Base-by-base conservation (phyloP, 768 basidiomycete genomes). In the Porphyrellus cyaneotinctus region DNA sequence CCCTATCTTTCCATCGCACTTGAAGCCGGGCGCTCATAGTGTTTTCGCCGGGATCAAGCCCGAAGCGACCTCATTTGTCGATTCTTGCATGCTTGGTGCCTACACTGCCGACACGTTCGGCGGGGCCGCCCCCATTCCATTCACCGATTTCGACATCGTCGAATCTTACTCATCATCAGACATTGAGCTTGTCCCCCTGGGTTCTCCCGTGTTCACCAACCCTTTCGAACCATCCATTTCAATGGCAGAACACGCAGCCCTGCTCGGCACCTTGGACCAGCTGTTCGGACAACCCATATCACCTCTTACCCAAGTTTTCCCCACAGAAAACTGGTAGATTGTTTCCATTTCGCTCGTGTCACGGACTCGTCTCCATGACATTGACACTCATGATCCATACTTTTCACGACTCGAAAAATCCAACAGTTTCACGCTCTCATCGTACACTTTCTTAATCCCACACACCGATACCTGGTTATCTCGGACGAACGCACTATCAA, bases 121-220 rank as follows among this genome's bases (percentile, higher is more conserved):
- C 33, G 36, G 56, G 24, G 32, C 58, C 9, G 43, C 51, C 31
- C 45, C 58, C 18, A 42, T 43, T 24, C 46, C 59, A 13, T 48
- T 47, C 49, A 31, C 51, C 38, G 35, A 53, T 43, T 56, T 58
- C 23, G 57, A 54, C 10, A n/a, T n/a, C n/a, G 24, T 54, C 36
- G 53, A 46, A 0, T 20, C 67, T 17, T 54, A 53, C 33, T 31
- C 52, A 7, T 39, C 30, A 2, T n/a, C 52, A 20, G 43, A 61
- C 20, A 33, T 50, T 22, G 31, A 23, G 2, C 43, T 56, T 8
- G 48, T 51, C 17, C 60, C 65, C 28, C 30, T 59, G 28, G 52
- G 58, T 18, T 69, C 67, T 17, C 69, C 67, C 6, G 50, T 70
- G n/a, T 71, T 69, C 45, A 45, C 57, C 39, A 70, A 69, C 36